Evolutionary conservation across 2,329 filamentous ascomycete genomes (phyloP).

Genomic region (Neonectria ditissima): DNA sequence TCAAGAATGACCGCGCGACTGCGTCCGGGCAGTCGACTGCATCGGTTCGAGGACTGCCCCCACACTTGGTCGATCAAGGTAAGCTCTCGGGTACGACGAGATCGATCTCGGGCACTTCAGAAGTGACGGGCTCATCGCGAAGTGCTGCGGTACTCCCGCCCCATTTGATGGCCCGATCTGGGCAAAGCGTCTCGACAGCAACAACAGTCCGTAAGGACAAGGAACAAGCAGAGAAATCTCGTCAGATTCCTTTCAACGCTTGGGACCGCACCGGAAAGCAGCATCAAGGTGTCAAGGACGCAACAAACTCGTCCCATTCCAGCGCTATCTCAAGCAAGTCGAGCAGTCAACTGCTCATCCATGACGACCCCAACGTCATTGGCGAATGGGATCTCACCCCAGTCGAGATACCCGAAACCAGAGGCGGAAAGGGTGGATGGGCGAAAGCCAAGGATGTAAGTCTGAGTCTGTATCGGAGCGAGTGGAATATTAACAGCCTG

Average conservation of each 20-base stretch:
- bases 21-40: conserved; percentile 21
- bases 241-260: conserved; percentile 43
- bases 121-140: background rate
- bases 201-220: conserved; percentile 43
- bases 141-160: conserved; percentile 19
- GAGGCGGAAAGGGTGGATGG: conserved; percentile 39
- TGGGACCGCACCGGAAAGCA: conserved; percentile 47
- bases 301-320: conserved; percentile 35
- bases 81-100: background rate
- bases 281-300: conserved; percentile 38
- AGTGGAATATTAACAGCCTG: conserved; percentile 1
- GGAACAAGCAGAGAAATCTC: conserved; percentile 11
- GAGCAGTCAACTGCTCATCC: conserved; percentile 3
- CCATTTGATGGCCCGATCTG: conserved; percentile 11
- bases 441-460: conserved; percentile 38
- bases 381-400: conserved; percentile 26
- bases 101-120: conserved; percentile 1
- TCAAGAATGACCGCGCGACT: conserved; percentile 2
- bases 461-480: too few relatives aligned
- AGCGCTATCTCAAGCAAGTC: conserved; percentile 28
- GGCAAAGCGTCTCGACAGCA: conserved; percentile 46
- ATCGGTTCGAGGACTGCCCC: conserved; percentile 14
- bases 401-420: background rate
- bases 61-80: conserved; percentile 12
- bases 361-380: conserved; percentile 26